Base-by-base conservation (phyloP, 1,139 yeast genomes). In the Zygoascus meyerae region DNA sequence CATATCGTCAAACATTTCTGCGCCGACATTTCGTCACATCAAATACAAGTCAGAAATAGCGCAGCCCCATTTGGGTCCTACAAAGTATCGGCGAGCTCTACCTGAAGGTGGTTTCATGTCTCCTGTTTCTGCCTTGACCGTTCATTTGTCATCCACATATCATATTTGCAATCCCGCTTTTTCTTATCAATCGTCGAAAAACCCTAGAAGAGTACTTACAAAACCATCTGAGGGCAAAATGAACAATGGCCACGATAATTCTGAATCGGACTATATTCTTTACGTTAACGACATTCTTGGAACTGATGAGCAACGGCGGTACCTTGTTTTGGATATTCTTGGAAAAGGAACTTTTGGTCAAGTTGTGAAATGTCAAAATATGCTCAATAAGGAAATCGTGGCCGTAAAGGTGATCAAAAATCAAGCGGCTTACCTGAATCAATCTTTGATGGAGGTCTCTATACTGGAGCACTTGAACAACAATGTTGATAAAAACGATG, bases 321-420 rank as follows among this genome's bases (percentile, higher is more conserved):
- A 90, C 62, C 74, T 92, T 59, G 97, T 94, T 3, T 69, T 92
- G 52, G 97, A 92, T 65, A 75, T 92, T 18, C 68, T 94, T 40
- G 99, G 99, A 0, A 92, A 90, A 55, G 99, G 99, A 2, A 90
- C 98, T 0, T 92, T 94, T 73, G 98, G 98, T 4, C 99, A 92
- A 66, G 99, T 94, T 46, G 97, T 90, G 31, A 92, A 92, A 67
- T 92, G 97, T 67, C 98, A 92, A 66, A 89, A 92, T 64, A 72
- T 92, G 65, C 72, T 80, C 42, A 89, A 94, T 41, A 94, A 87
- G 61, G 90, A 87, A 51, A 80, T 92, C 21, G 87, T 90, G 40
- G 98, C 98, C 0, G 95, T 94, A 37, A 92, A 92, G 65, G 95
- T 92, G 38, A 86, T 92, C 55, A 92, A 92, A 64, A 85, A 95